Percentiles rank a stretch among this genome's conserved stretches.
phyloP scores from a whole-genome alignment of 2,329 filamentous ascomycete species.

The Fusarium mundagurra region DNA sequence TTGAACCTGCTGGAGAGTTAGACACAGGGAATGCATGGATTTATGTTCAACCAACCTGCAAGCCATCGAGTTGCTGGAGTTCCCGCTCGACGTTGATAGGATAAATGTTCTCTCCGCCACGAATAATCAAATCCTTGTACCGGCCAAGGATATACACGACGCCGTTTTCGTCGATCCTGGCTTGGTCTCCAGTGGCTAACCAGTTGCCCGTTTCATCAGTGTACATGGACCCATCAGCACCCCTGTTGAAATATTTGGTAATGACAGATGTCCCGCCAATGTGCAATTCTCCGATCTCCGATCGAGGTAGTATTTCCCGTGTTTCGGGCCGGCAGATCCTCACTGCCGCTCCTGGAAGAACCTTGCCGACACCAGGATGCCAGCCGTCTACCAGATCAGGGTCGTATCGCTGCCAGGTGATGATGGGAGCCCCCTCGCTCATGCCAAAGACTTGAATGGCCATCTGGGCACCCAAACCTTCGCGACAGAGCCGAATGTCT shows the following conservation, averaged over 20 bases:
- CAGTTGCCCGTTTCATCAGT: slow-evolving; percentile 47
- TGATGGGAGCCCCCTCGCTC: slow-evolving; percentile 55
- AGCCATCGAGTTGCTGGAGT: slow-evolving; percentile 48
- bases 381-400: slow-evolving; percentile 45
- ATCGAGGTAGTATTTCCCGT: slow-evolving; percentile 42
- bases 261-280: slow-evolving; percentile 51
- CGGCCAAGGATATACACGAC: slow-evolving; percentile 53
- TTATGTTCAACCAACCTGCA: slow-evolving; percentile 35
- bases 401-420: slow-evolving; percentile 52
- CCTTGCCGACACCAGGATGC: slow-evolving; percentile 54
- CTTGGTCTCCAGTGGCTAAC: slow-evolving; percentile 55
- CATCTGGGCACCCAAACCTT: slow-evolving; percentile 45
- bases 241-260: slow-evolving; percentile 45
- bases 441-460: slow-evolving; percentile 56
- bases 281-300: slow-evolving; percentile 53
- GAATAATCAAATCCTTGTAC: slow-evolving; percentile 58
- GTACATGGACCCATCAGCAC: slow-evolving; percentile 48
- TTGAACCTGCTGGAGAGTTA: slow-evolving; percentile 44
- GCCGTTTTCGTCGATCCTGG: slow-evolving; percentile 50
- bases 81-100: slow-evolving; percentile 50
- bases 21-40: background rate
- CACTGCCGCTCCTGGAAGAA: slow-evolving; percentile 51
- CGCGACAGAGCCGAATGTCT: slow-evolving; percentile 47
- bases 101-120: slow-evolving; percentile 57
- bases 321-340: slow-evolving; percentile 50